Conservation (phyloP, 1,139 yeast species). For the Blastobotrys persicus region DNA sequence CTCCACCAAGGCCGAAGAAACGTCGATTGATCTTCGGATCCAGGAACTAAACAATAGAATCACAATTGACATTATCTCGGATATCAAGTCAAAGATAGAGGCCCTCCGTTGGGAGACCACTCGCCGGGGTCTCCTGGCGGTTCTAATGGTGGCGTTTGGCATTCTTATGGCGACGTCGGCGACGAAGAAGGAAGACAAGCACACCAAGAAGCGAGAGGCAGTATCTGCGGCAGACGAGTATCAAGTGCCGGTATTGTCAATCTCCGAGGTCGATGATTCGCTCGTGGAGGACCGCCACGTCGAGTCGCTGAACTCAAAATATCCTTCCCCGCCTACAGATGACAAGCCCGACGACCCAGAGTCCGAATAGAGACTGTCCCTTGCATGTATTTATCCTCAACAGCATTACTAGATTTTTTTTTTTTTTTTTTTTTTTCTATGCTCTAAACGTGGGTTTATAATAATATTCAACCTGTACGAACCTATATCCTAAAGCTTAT, state of each 20-base stretch:
- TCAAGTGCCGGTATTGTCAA: slow-evolving; percentile 31
- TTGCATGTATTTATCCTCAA: neutral
- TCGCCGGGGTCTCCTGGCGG: slow-evolving; percentile 74
- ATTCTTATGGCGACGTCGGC: slow-evolving; percentile 51
- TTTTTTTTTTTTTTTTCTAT: slow-evolving; percentile 3
- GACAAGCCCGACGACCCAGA: neutral
- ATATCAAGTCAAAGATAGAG: slow-evolving; percentile 83
- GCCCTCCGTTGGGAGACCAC: slow-evolving; percentile 91
- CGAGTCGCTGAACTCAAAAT: slow-evolving; percentile 22
- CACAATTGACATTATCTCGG: slow-evolving; percentile 76
- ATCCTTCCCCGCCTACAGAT: neutral
- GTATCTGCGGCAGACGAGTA: slow-evolving; percentile 31
- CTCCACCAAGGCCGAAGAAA: slow-evolving; percentile 76
- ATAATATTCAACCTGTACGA: no score
- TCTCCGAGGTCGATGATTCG: slow-evolving; percentile 30
- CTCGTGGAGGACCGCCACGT: slow-evolving; percentile 30
- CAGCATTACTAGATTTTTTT: no score
- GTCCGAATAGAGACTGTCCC: neutral
- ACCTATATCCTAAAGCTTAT: slow-evolving; percentile 50
- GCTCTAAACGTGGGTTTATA: no score
- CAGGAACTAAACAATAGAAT: slow-evolving; percentile 87
- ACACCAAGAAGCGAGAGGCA: slow-evolving; percentile 32
- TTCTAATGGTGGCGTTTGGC: slow-evolving; percentile 47
- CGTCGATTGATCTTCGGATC: slow-evolving; percentile 63
- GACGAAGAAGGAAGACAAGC: slow-evolving; percentile 38